A percentile compares a stretch with the other conserved stretches of the same genome.
phyloP scores from a whole-genome alignment of 78 protist species.

The Speleostelium caveatum region DNA sequence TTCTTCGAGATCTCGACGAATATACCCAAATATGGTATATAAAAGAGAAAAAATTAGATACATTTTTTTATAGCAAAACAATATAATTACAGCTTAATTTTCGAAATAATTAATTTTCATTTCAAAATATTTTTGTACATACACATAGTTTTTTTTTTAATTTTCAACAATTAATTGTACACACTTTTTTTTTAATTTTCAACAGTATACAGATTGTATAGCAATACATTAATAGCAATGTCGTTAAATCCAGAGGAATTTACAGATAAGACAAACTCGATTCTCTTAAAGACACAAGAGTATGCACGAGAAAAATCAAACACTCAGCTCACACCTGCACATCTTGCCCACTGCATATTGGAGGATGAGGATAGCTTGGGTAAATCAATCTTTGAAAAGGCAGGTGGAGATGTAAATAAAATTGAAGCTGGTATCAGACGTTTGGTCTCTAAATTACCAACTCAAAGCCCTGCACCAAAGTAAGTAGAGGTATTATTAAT shows the following conservation, averaged over 20 bases:
- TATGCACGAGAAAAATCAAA: slow-evolving; percentile 59
- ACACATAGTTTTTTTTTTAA: background rate
- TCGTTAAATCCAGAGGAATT: slow-evolving; percentile 75
- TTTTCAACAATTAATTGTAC: too few relatives aligned
- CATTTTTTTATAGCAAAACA: too few relatives aligned
- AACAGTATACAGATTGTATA: background rate
- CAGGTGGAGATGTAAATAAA: slow-evolving; percentile 66
- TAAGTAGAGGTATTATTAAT: slow-evolving; percentile 16
- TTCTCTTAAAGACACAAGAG: slow-evolving; percentile 59
- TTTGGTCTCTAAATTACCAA: slow-evolving; percentile 34
- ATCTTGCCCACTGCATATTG: slow-evolving; percentile 62
- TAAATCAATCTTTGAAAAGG: slow-evolving; percentile 57
- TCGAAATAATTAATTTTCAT: background rate
- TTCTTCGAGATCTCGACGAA: too few relatives aligned
- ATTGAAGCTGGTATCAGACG: slow-evolving; percentile 56
- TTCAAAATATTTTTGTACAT: background rate
- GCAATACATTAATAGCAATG: slow-evolving; percentile 1
- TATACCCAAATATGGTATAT: too few relatives aligned
- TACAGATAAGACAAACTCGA: slow-evolving; percentile 77
- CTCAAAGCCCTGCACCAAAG: slow-evolving; percentile 71
- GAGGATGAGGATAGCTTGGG: slow-evolving; percentile 67
- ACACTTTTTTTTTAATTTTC: too few relatives aligned
- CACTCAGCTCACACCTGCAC: slow-evolving; percentile 68
- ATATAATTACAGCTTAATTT: too few relatives aligned
- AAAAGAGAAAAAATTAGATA: too few relatives aligned